A percentile compares a stretch with the other conserved stretches of the same genome.
These are phyloP conservation scores for Raffaelea albimanens DNA, from an alignment of 2,329 filamentous ascomycete species.

Conservation along the genomic window DNA sequence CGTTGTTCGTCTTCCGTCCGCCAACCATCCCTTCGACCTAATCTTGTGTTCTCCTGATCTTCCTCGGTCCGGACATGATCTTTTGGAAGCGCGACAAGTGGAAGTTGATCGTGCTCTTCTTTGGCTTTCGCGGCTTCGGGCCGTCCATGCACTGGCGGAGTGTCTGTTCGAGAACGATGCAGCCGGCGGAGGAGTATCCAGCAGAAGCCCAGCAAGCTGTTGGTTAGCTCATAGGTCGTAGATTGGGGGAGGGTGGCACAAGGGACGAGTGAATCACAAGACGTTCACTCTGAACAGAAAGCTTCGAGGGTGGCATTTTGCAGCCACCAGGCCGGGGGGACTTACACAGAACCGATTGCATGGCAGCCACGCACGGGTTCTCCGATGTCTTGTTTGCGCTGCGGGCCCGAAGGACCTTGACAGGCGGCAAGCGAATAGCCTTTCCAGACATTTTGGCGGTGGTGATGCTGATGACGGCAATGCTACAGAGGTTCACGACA, in stretches of 20 bases:
- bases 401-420: slow-evolving; percentile 44
- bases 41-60: slow-evolving; percentile 26
- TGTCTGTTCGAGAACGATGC: slow-evolving; percentile 48
- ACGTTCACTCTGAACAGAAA: too few relatives aligned
- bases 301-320: too few relatives aligned
- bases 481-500: too few relatives aligned
- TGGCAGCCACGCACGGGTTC: slow-evolving; percentile 46
- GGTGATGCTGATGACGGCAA: too few relatives aligned
- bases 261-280: too few relatives aligned
- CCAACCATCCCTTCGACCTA: background rate
- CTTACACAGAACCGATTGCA: slow-evolving; percentile 48
- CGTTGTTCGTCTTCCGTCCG: too few relatives aligned
- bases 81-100: slow-evolving; percentile 72
- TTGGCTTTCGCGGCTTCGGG: slow-evolving; percentile 38
- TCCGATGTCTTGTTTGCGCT: slow-evolving; percentile 38
- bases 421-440: slow-evolving; percentile 48
- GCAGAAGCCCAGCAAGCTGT: slow-evolving; percentile 77
- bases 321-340: slow-evolving; percentile 3
- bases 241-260: background rate
- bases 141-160: slow-evolving; percentile 72
- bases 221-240: slow-evolving; percentile 4
- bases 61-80: slow-evolving; percentile 52
- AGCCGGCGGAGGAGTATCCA: slow-evolving; percentile 55
- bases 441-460: slow-evolving; percentile 33
- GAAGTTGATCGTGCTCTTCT: slow-evolving; percentile 88